Evolutionary conservation across 306 rosid species (phyloP).

Genomic region (Prunus kanzakura): DNA sequence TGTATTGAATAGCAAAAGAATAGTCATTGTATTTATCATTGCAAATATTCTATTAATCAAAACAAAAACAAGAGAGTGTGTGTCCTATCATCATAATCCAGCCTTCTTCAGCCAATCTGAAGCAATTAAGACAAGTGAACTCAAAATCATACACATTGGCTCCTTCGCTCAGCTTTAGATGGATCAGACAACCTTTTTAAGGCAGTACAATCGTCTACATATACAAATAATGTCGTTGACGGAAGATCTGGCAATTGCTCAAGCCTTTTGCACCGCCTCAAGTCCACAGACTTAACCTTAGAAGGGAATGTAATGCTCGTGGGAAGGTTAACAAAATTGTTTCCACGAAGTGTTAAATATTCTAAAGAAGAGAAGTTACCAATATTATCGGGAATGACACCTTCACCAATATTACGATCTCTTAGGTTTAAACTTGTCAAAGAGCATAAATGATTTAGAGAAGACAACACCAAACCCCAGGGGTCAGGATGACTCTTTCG

Average conservation of each 20-base stretch:
- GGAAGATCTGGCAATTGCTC: no score
- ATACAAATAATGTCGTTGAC: fast-evolving
- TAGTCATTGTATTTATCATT: neutral
- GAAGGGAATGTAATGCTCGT: slow-evolving; percentile 4
- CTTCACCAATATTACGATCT: slow-evolving; percentile 4
- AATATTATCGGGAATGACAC: slow-evolving; percentile 4
- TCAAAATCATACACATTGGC: neutral
- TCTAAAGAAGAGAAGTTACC: neutral
- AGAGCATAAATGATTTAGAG: neutral
- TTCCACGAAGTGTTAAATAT: neutral
- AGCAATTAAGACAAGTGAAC: neutral
- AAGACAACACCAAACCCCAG: neutral
- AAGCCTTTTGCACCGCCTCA: slow-evolving; percentile 8
- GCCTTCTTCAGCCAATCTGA: neutral
- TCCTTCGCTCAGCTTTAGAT: neutral
- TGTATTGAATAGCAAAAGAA: neutral
- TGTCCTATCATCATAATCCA: neutral
- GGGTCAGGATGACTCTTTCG: no score
- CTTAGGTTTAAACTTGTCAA: neutral
- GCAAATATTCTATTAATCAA: no score
- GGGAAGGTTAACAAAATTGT: slow-evolving; percentile 12
- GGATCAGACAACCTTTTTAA: neutral
- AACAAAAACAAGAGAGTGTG: no score
- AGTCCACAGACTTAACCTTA: fast-evolving
- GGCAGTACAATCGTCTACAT: neutral